phyloP scores from a whole-genome alignment of 352 stramenopile species.

The Pythium utonaiense region DNA sequence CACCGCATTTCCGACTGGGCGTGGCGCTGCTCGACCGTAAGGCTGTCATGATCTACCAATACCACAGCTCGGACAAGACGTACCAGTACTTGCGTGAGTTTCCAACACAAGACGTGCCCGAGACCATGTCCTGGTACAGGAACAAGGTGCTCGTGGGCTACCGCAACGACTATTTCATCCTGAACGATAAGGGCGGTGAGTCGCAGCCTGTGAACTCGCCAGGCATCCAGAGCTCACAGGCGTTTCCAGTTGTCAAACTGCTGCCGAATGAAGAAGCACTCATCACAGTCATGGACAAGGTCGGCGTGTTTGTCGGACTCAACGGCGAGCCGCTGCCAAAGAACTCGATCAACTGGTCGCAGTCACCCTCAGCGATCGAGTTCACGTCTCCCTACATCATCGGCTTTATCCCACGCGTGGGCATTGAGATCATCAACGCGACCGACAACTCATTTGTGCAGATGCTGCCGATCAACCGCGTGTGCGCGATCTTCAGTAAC shows the following conservation, averaged over 20 bases:
- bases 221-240: constrained; percentile 58
- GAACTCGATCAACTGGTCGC: constrained; percentile 82
- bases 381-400: constrained; percentile 81
- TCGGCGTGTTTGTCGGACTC: constrained; percentile 79
- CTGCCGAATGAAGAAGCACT: constrained; percentile 84
- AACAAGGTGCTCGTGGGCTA: constrained; percentile 86
- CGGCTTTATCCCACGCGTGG: constrained; percentile 66
- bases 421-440: constrained; percentile 78
- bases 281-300: constrained; percentile 77
- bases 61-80: constrained; percentile 70
- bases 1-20: constrained; percentile 79
- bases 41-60: constrained; percentile 79
- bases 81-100: constrained; percentile 83
- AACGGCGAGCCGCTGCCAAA: constrained; percentile 74
- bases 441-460: constrained; percentile 76
- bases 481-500: constrained; percentile 79
- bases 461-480: constrained; percentile 57
- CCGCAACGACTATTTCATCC: constrained; percentile 68
- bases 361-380: constrained; percentile 66
- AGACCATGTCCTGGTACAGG: constrained; percentile 84
- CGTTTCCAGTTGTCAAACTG: constrained; percentile 73
- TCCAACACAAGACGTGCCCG: constrained; percentile 61
- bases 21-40: constrained; percentile 63
- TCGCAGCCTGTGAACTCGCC: constrained; percentile 66
- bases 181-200: constrained; percentile 84